A percentile compares a stretch with the other conserved stretches of the same genome.
phyloP scores from a whole-genome alignment of 1,139 yeast species.

The Diutina siamensis region DNA sequence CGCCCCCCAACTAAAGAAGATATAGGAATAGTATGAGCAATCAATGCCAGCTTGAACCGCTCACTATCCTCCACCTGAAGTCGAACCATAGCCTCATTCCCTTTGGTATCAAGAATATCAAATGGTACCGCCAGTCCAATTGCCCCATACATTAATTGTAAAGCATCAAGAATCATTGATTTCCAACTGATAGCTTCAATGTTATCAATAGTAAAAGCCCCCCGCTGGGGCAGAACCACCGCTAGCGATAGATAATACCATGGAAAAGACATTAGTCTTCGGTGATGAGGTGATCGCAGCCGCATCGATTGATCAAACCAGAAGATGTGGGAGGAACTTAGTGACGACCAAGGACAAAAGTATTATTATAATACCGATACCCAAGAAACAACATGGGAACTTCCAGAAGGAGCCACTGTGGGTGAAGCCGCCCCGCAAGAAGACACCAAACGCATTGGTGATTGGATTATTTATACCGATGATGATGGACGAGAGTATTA shows the following conservation, averaged over 20 bases:
- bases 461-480: constrained; percentile 55
- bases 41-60: not conserved
- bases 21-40: not conserved
- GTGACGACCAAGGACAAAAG: constrained; percentile 52
- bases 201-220: not conserved
- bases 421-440: not conserved
- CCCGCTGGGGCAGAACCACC: not conserved
- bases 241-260: constrained; percentile 1
- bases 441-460: not conserved
- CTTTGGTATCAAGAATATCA: not conserved
- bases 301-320: not conserved
- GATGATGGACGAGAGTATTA: constrained; percentile 68
- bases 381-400: constrained; percentile 71
- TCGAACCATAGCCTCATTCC: not conserved
- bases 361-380: constrained; percentile 65
- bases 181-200: not conserved
- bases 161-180: not conserved
- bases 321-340: constrained; percentile 50
- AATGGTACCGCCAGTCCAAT: not conserved
- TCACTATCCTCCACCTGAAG: not conserved
- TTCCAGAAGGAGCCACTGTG: constrained; percentile 34
- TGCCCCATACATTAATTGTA: not conserved
- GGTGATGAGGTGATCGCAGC: not conserved
- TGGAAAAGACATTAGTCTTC: not conserved
- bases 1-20: not conserved